phyloP scores from a whole-genome alignment of 805 yeast species.

The Schwanniomyces sp. region DNA sequence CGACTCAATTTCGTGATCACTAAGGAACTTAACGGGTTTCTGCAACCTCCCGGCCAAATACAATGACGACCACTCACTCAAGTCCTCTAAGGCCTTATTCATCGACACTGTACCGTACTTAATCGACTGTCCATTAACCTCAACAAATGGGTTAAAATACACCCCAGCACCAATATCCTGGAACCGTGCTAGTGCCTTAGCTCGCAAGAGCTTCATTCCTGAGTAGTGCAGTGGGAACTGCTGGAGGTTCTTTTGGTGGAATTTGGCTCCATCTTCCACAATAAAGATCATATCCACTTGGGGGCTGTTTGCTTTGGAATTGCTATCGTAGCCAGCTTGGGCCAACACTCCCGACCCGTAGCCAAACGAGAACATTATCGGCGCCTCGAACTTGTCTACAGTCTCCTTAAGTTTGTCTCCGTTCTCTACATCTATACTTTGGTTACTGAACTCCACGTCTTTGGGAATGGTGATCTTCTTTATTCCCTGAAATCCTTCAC shows the following conservation, averaged over 20 bases:
- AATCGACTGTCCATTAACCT: slow-evolving; percentile 48
- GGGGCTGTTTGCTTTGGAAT: slow-evolving; percentile 16
- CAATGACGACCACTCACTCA: slow-evolving; percentile 80
- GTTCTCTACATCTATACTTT: slow-evolving; percentile 43
- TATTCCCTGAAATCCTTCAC: slow-evolving; percentile 23
- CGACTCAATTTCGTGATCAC: slow-evolving; percentile 44
- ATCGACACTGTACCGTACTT: slow-evolving; percentile 87
- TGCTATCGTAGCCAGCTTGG: slow-evolving; percentile 48
- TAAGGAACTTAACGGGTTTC: slow-evolving; percentile 81
- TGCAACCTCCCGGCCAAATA: slow-evolving; percentile 92
- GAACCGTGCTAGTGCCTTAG: slow-evolving; percentile 44
- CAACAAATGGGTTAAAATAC: slow-evolving; percentile 88
- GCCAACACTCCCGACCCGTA: slow-evolving; percentile 93
- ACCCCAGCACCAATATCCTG: slow-evolving; percentile 85
- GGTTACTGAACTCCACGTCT: slow-evolving; percentile 56
- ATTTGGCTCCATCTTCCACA: slow-evolving; percentile 69
- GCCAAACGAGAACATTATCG: slow-evolving; percentile 80
- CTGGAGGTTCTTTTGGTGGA: slow-evolving; percentile 73
- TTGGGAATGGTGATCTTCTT: slow-evolving; percentile 40
- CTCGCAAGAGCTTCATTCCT: slow-evolving; percentile 56
- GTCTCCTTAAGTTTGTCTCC: slow-evolving; percentile 48
- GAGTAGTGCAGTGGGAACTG: slow-evolving; percentile 81
- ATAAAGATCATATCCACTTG: slow-evolving; percentile 87
- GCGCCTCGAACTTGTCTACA: slow-evolving; percentile 62
- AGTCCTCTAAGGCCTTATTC: slow-evolving; percentile 60